These are phyloP conservation scores for Solanum tarapatanum DNA, from an alignment of 257 asterid genomes.

Conservation along the genomic window DNA sequence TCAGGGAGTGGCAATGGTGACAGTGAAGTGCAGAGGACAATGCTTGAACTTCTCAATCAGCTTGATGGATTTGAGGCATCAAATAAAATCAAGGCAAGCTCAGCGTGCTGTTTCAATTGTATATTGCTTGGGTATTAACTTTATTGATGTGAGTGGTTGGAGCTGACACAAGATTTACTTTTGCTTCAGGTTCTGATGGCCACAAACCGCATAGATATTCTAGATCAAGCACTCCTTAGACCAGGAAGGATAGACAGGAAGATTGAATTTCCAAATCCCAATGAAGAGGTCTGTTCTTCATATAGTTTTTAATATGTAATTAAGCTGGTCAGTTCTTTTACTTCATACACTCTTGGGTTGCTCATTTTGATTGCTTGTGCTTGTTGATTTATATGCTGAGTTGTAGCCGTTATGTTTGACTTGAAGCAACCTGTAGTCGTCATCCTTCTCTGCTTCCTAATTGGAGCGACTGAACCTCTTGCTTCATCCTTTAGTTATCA, in stretches of 20 bases:
- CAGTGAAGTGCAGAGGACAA: conserved; percentile 87
- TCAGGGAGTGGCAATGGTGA: conserved; percentile 90
- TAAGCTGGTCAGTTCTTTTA: not conserved
- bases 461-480: not conserved
- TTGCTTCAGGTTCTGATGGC: conserved; percentile 73
- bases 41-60: conserved; percentile 91
- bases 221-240: conserved; percentile 87
- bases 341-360: not conserved
- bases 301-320: not conserved
- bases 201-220: conserved; percentile 79
- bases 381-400: not conserved
- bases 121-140: not conserved
- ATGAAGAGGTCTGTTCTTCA: conserved; percentile 45
- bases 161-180: not conserved
- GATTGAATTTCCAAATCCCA: conserved; percentile 91
- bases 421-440: not conserved
- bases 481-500: not conserved
- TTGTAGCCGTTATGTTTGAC: not conserved
- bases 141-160: not conserved
- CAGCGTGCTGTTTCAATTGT: not conserved
- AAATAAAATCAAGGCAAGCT: conserved; percentile 59
- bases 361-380: not conserved
- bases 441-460: not conserved
- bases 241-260: conserved; percentile 90
- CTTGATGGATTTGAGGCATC: conserved; percentile 97